Evolutionary conservation across 805 yeast species (phyloP).

Genomic region (Yamadazyma phyllophila): DNA sequence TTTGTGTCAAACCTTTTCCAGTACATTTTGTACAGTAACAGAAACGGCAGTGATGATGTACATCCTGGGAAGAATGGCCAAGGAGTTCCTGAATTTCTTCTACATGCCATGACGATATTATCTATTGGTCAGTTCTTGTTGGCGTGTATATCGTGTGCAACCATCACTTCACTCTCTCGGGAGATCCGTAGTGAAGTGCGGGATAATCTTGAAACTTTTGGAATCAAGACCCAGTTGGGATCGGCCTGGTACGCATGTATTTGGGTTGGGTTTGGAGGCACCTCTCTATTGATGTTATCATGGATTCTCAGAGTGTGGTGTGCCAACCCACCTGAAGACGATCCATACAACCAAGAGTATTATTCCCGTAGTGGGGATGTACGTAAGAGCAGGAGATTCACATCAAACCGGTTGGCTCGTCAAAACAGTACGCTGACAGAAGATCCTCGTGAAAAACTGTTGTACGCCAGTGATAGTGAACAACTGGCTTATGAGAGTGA

Average conservation of each 20-base stretch:
- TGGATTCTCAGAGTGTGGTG: constrained; percentile 50
- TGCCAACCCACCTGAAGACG: constrained; percentile 42
- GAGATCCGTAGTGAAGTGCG: constrained; percentile 24
- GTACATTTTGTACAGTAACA: constrained; percentile 34
- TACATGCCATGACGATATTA: constrained; percentile 36
- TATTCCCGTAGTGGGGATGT: constrained; percentile 14
- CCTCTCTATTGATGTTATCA: constrained; percentile 24
- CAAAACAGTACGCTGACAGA: not conserved
- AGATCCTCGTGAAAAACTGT: constrained; percentile 11
- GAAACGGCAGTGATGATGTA: constrained; percentile 31
- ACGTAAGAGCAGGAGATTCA: constrained; percentile 5
- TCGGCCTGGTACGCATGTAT: constrained; percentile 37
- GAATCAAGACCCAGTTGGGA: constrained; percentile 45
- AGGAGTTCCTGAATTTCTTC: constrained; percentile 24
- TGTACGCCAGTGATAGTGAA: constrained; percentile 10
- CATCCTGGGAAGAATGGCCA: constrained; percentile 17
- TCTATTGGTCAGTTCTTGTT: constrained; percentile 24
- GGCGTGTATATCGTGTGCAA: constrained; percentile 27
- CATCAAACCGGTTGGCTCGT: not conserved
- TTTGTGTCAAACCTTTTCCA: constrained; percentile 26
- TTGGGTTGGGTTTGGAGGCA: constrained; percentile 33
- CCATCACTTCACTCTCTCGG: constrained; percentile 26
- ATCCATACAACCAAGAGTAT: constrained; percentile 17
- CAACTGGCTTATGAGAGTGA: constrained; percentile 3
- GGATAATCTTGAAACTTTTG: constrained; percentile 42